Conservation (phyloP, 2,329 filamentous ascomycete genomes). For the Sporothrix humicola region DNA sequence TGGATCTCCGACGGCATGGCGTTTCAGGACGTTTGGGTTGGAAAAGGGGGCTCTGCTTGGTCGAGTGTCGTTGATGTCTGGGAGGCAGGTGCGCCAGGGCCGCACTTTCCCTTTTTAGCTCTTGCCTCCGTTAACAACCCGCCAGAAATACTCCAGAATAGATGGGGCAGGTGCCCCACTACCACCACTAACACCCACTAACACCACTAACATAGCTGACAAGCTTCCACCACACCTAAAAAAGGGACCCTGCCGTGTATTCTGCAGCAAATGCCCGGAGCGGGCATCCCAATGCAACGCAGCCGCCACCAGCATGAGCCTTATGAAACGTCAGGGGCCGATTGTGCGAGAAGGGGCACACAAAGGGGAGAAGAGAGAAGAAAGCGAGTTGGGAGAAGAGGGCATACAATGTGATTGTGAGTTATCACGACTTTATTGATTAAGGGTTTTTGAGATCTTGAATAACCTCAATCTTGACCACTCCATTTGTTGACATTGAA, state of each 20-base stretch:
- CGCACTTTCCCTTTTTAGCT: too few relatives aligned
- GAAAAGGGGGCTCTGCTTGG: not conserved
- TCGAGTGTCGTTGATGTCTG: constrained; percentile 13
- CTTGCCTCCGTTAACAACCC: too few relatives aligned
- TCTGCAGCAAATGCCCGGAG: constrained; percentile 5
- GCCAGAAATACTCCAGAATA: not conserved
- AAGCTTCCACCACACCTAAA: not conserved
- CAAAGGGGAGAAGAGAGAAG: not conserved
- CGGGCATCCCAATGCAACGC: constrained; percentile 25
- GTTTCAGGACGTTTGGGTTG: constrained; percentile 27
- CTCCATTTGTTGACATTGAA: constrained; percentile 1
- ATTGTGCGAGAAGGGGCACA: not conserved
- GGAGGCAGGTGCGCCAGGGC: not conserved
- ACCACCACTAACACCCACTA: too few relatives aligned
- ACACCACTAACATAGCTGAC: constrained; percentile 5
- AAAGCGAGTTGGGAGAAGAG: not conserved
- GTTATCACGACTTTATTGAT: not conserved
- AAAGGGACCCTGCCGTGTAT: too few relatives aligned
- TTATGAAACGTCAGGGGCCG: constrained; percentile 26
- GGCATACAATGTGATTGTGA: not conserved
- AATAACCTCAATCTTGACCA: not conserved
- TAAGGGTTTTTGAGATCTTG: not conserved
- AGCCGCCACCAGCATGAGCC: constrained; percentile 24
- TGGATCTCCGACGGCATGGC: constrained; percentile 27
- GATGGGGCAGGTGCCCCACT: not conserved